phyloP scores from a whole-genome alignment of 2,329 filamentous ascomycete genomes.

The Phialocephala subalpina region DNA sequence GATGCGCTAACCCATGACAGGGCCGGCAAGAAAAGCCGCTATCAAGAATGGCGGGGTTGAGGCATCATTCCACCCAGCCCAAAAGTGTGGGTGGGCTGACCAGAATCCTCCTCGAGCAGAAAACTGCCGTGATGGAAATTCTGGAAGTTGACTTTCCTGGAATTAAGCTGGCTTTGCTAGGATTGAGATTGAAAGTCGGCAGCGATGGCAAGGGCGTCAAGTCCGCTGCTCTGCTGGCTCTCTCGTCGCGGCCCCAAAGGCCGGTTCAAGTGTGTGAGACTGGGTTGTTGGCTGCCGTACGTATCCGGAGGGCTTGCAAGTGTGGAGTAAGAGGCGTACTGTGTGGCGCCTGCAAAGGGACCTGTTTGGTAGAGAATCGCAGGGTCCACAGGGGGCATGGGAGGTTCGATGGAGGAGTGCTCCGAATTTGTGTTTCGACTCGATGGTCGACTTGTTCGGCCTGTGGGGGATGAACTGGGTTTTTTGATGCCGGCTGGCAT shows the following conservation, averaged over 20 bases:
- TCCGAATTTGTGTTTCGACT: slow-evolving; percentile 25
- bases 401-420: not conserved
- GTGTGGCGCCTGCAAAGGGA: not conserved
- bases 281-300: not conserved
- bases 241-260: not conserved
- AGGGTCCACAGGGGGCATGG: slow-evolving; percentile 26
- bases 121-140: not conserved
- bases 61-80: not conserved
- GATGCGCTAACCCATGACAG: not conserved
- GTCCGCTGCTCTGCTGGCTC: slow-evolving; percentile 19
- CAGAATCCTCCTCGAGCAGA: too few species aligned
- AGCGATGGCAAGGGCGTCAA: slow-evolving; percentile 28
- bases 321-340: not conserved
- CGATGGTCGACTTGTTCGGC: slow-evolving; percentile 48
- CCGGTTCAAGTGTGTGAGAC: not conserved
- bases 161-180: not conserved
- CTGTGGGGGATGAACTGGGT: slow-evolving; percentile 32
- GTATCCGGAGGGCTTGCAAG: not conserved
- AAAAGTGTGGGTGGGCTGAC: slow-evolving; percentile 11
- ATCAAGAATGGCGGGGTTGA: slow-evolving; percentile 13
- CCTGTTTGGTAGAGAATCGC: slow-evolving; percentile 19
- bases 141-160: not conserved
- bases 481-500: slow-evolving; percentile 42
- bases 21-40: not conserved
- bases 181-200: slow-evolving; percentile 21